Conservation (phyloP, 2,329 filamentous ascomycete genomes). For the Trichoderma endophyticum region DNA sequence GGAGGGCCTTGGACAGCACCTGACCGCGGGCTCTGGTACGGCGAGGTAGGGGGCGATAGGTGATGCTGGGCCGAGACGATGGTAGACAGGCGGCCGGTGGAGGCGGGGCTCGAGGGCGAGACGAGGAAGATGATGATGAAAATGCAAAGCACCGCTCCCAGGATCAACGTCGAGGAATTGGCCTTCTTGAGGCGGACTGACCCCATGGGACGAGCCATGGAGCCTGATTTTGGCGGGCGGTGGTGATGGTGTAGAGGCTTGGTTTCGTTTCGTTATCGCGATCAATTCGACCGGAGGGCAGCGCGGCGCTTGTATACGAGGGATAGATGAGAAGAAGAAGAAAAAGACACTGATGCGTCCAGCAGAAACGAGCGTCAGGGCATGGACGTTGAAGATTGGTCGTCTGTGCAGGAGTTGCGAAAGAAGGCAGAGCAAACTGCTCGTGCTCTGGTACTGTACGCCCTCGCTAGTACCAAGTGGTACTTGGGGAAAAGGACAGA, state of each 20-base stretch:
- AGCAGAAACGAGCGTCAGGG: constrained; percentile 13
- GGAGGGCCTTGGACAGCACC: constrained; percentile 53
- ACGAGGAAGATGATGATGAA: constrained; percentile 66
- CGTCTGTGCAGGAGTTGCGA: not conserved
- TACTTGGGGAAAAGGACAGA: not conserved
- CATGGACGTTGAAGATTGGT: constrained; percentile 11
- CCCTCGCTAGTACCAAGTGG: not conserved
- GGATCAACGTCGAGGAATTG: constrained; percentile 70
- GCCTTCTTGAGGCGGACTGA: constrained; percentile 73
- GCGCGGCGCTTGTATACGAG: not conserved
- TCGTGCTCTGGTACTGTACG: constrained; percentile 1
- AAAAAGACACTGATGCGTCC: constrained; percentile 7
- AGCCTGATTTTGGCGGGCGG: not conserved
- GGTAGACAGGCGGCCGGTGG: constrained; percentile 44
- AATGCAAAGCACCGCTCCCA: constrained; percentile 70
- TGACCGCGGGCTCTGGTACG: constrained; percentile 37
- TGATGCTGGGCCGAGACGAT: constrained; percentile 45
- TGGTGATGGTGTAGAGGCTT: not conserved
- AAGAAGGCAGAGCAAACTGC: not conserved
- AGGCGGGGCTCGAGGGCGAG: constrained; percentile 47
- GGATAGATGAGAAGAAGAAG: not conserved
- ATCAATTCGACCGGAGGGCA: constrained; percentile 5
- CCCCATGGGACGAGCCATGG: constrained; percentile 58
- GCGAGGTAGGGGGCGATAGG: constrained; percentile 43
- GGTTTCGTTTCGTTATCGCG: constrained; percentile 8